phyloP scores from a whole-genome alignment of 345 rosid genomes.

The Pugionium cornutum region DNA sequence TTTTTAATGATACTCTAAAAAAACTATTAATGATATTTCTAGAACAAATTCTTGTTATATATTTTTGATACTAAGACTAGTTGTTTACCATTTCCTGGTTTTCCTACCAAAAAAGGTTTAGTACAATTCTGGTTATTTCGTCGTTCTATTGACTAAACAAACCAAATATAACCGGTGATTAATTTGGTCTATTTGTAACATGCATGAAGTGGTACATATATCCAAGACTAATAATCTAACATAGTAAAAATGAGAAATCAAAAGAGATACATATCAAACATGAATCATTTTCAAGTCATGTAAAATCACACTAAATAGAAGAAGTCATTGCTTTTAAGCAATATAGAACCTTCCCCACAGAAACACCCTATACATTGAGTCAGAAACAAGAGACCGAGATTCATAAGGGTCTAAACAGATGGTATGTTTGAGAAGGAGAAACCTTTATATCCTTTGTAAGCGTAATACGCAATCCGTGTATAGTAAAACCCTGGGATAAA shows the following conservation, averaged over 20 bases:
- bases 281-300: slow-evolving; percentile 28
- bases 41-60: no score
- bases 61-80: no score
- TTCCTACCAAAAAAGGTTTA: no score
- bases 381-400: slow-evolving; percentile 10
- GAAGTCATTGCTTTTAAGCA: not conserved
- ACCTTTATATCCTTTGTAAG: slow-evolving; percentile 95
- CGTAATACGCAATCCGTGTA: slow-evolving; percentile 91
- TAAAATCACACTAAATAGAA: slow-evolving; percentile 30
- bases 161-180: no score
- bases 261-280: slow-evolving; percentile 30
- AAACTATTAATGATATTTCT: no score
- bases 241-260: slow-evolving; percentile 12
- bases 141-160: no score
- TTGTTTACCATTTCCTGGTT: no score
- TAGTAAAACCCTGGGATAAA: slow-evolving; percentile 97
- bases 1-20: no score
- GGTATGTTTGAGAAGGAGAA: slow-evolving; percentile 96
- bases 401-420: slow-evolving; percentile 48
- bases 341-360: not conserved
- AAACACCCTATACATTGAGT: slow-evolving; percentile 36
- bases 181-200: no score
- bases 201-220: no score
- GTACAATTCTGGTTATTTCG: no score
- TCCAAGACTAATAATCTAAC: no score